A percentile compares a stretch with the other conserved stretches of the same genome.
These are phyloP conservation scores for Neurospora sp. DNA, from an alignment of 495 filamentous ascomycete species.

Conservation along the genomic window DNA sequence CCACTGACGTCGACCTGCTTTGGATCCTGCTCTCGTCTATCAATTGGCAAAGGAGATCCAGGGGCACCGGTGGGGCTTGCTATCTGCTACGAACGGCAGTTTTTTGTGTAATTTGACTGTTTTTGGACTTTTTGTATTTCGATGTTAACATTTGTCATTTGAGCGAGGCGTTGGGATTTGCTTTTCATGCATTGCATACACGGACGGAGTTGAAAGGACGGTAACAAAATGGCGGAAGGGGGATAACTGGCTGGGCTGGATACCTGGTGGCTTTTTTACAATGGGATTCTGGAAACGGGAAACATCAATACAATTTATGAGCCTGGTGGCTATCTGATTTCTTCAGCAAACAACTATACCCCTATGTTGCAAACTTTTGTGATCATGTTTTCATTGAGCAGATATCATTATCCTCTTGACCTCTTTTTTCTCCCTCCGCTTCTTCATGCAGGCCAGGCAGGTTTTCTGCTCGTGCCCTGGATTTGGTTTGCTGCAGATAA, in stretches of 20 bases:
- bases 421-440: background rate
- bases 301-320: background rate
- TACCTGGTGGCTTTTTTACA: background rate
- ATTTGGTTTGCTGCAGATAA: background rate
- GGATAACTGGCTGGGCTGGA: background rate
- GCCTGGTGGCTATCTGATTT: background rate
- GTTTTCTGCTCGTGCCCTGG: background rate
- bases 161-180: background rate
- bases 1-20: constrained; percentile 15
- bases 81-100: background rate
- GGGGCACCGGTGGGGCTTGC: background rate
- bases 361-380: background rate
- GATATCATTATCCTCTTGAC: background rate
- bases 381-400: background rate
- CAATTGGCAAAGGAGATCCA: background rate
- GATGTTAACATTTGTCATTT: background rate
- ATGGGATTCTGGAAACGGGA: background rate
- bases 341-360: background rate
- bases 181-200: background rate
- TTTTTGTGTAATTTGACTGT: background rate
- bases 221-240: background rate
- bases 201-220: background rate
- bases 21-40: constrained; percentile 2
- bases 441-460: background rate
- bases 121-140: background rate